A percentile compares a stretch with the other conserved stretches of the same genome.
Evolutionary conservation across 257 asterid species (phyloP).

Genomic region (Linderniella brevidens): DNA sequence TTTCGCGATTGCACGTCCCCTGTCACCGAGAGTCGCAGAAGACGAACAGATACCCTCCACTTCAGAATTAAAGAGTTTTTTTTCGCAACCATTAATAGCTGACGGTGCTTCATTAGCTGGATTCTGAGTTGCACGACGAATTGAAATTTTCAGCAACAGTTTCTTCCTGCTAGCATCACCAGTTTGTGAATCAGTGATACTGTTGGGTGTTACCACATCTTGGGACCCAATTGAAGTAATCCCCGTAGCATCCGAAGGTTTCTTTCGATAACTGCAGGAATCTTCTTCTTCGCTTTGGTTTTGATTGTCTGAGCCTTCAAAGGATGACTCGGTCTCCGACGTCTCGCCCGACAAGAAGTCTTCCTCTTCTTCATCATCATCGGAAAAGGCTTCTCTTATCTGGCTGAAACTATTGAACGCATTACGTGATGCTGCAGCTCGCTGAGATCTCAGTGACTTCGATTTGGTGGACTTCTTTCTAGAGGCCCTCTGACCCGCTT

Average conservation of each 20-base stretch:
- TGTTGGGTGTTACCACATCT: constrained; percentile 18
- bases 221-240: constrained; percentile 25
- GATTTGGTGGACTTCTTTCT: constrained; percentile 32
- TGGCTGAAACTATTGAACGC: constrained; percentile 41
- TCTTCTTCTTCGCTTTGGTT: constrained; percentile 19
- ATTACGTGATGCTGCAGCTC: constrained; percentile 55
- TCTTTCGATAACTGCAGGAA: constrained; percentile 17
- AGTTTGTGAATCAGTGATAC: constrained; percentile 18
- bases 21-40: constrained; percentile 19
- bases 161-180: constrained; percentile 42
- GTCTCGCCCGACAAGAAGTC: constrained; percentile 36
- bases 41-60: constrained; percentile 25
- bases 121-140: constrained; percentile 23
- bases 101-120: constrained; percentile 32
- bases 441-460: constrained; percentile 57
- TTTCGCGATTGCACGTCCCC: constrained; percentile 14
- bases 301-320: constrained; percentile 23
- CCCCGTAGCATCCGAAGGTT: constrained; percentile 15
- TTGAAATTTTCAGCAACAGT: constrained; percentile 51
- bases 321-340: constrained; percentile 45
- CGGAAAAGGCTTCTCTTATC: constrained; percentile 38
- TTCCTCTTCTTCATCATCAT: constrained; percentile 53
- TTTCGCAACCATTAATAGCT: constrained; percentile 18
- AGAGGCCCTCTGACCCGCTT: constrained; percentile 25
- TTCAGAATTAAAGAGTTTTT: constrained; percentile 12